These are phyloP conservation scores for Stentor coeruleus DNA, from an alignment of 73 alveolate species.

Conservation along the genomic window DNA sequence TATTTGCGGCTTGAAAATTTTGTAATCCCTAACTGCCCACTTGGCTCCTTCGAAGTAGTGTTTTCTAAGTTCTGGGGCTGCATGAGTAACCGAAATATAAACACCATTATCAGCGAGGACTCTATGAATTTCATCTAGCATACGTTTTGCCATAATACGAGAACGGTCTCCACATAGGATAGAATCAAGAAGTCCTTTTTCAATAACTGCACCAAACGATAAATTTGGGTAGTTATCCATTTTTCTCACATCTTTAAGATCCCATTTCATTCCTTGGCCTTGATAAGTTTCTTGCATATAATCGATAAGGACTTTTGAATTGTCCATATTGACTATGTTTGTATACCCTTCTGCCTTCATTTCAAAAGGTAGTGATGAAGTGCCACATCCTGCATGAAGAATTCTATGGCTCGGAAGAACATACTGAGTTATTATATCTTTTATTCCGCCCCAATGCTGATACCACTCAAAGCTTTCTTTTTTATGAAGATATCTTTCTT, in stretches of 20 bases:
- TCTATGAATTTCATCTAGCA: conserved; percentile 44
- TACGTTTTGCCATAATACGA: conserved; percentile 40
- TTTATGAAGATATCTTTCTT: conserved; percentile 49
- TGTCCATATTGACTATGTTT: conserved; percentile 89
- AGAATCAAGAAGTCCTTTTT: conserved; percentile 51
- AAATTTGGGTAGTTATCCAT: conserved; percentile 30
- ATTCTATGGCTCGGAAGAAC: conserved; percentile 48
- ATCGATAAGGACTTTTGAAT: conserved; percentile 77
- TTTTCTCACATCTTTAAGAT: conserved; percentile 36
- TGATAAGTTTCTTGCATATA: conserved; percentile 73
- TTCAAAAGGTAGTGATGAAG: conserved; percentile 88
- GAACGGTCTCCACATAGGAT: conserved; percentile 58
- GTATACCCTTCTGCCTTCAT: conserved; percentile 94
- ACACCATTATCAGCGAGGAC: conserved; percentile 50
- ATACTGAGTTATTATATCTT: conserved; percentile 52
- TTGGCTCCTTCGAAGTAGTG: conserved; percentile 26
- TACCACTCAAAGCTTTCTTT: conserved; percentile 53
- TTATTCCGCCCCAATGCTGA: conserved; percentile 48
- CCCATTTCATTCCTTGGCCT: conserved; percentile 35
- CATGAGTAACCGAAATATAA: conserved; percentile 48
- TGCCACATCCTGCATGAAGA: conserved; percentile 92
- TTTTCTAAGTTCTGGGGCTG: conserved; percentile 44
- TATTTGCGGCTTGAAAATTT: conserved; percentile 38
- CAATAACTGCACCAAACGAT: conserved; percentile 40
- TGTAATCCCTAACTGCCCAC: neutral